Evolutionary conservation across 768 basidiomycete genomes (phyloP), one percentile per base, ranked within the genome.

Genomic region (Leccinum sublutescens): DNA sequence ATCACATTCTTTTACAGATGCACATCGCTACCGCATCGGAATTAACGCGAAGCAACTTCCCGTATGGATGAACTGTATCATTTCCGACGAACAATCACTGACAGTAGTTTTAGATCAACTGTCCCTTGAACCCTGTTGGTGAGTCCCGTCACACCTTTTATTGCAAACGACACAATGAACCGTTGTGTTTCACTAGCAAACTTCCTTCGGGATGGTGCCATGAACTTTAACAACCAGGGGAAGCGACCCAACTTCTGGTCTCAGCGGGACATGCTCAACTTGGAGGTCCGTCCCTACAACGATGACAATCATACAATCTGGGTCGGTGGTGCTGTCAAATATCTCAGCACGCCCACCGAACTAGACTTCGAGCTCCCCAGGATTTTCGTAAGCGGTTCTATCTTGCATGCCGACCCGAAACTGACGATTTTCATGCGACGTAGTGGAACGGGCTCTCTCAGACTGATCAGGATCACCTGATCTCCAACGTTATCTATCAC

Each of bases 221-320:
- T 78, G 76, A 73, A 54, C 47, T 65, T 67, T 63, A 63, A 62
- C 53, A 77, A 77, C 59, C 75, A 77, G 61, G 76, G 76, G n/a
- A 71, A 66, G 23, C 76, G 76, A 25, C 75, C 76, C 21, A 75
- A 77, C 61, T 77, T 75, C 63, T 65, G 71, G 56, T 76, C 77
- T 2, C 76, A 76, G 27, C 68, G 72, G 50, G 67, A 71, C 55
- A 59, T 68, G 53, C 70, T 78, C 51, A 62, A 73, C 43, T 66
- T 79, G 21, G 66, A 64, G 33, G 63, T 66, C 21, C 71, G 72
- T 6, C 68, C 73, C 10, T 78, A 74, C 62, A 68, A 74, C 36
- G 73, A 76, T 31, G 77, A 78, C 15, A 76, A 74, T 31, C 76
- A 78, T 56, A 77, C 76, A 50, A 67, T 71, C 49, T 78, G 78